Base-by-base conservation (phyloP, 768 basidiomycete species). In the Pulveroboletus frians region DNA sequence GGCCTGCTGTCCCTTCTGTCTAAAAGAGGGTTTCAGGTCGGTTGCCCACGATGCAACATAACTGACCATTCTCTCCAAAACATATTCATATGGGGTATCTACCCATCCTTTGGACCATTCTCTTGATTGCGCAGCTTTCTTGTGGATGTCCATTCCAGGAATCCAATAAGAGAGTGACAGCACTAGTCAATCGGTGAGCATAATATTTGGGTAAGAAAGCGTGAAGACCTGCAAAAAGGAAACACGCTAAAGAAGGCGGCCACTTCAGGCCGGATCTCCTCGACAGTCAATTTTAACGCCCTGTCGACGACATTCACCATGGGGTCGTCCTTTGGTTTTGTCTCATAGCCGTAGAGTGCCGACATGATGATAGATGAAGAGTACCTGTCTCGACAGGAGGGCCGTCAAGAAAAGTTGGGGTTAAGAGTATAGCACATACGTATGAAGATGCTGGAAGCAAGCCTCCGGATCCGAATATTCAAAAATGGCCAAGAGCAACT, bases 301-400 rank as follows among this genome's bases (percentile, higher is more conserved):
- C 50, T 56, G 15, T 61, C 56, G 4, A 63, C 54, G 4, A 62
- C n/a, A 7, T 39, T 36, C 17, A 71, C 62, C 49, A 66, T 57
- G 17, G 35, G 48, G 44, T 72, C 71, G 31, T 70, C 41, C 27
- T 48, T 52, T 2, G 61, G 55, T 20, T 50, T 35, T 4, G 66
- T 58, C 18, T 70, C 65, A 35, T 67, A 65, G 20, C 65, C 70
- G 39, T 71, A 73, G 18, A 63, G 37, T 17, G 58, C 57, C 1
- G 60, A 48, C 61, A 69, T 66, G 34, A 70, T 65, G 3, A 62
- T 54, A 2, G 61, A 60, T 8, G 62, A 62, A 2, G 67, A 52
- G 35, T 59, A 51, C 8, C 65, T 70, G 35, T 17, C 39, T n/a
- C 20, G 15, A 38, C 8, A 18, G 32, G 29, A 37, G 39, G 15